Base-by-base conservation (phyloP, 1,284 basidiomycete species). In the Sanguinoderma infundibulare region DNA sequence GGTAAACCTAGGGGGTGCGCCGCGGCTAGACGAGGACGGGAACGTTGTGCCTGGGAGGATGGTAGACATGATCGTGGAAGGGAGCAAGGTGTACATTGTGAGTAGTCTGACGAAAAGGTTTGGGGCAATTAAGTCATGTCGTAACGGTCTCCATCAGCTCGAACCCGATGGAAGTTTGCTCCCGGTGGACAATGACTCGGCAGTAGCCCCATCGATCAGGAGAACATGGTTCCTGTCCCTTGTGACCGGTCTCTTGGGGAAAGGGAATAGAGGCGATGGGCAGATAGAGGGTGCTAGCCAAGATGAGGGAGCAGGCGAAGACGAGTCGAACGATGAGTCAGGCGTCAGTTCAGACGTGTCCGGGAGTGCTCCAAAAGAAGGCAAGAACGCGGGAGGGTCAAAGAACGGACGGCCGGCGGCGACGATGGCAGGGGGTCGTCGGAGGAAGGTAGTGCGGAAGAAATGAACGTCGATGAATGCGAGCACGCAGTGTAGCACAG, bases 51-150 rank as follows among this genome's bases (percentile, higher is more conserved):
- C 73, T 17, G 83, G 84, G 0, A 83, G 79, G 72, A 80, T 77
- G 74, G 78, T 93, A 58, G 91, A 93, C 60, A 86, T 93, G 84
- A 80, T 92, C n/a, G 92, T 94, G 4, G 89, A 92, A 64, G 84
- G 85, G 42, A 77, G 82, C 32, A 73, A 85, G 51, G 90, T 92
- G 38, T 92, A 84, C 74, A 82, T 93, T 61, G 91, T 92, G 70
- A 74, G 89, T 84, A 28, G 38, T 38, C 55, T 4, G 42, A 20
- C 28, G 22, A 46, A 40, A 55, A 22, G 34, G 32, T 53, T 47
- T 52, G 44, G 10, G 40, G 14, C 30, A n/a, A 55, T 32, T 55
- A 49, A 12, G 32, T 54, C 35, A 63, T 66, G 61, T 55, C 57
- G 24, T 60, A 63, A 66, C 57, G 46, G 28, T 40, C 32, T 26